Evolutionary conservation across 2,329 filamentous ascomycete species (phyloP), one percentile per base, ranked within the genome.

Genomic region (Apiospora arundinis): DNA sequence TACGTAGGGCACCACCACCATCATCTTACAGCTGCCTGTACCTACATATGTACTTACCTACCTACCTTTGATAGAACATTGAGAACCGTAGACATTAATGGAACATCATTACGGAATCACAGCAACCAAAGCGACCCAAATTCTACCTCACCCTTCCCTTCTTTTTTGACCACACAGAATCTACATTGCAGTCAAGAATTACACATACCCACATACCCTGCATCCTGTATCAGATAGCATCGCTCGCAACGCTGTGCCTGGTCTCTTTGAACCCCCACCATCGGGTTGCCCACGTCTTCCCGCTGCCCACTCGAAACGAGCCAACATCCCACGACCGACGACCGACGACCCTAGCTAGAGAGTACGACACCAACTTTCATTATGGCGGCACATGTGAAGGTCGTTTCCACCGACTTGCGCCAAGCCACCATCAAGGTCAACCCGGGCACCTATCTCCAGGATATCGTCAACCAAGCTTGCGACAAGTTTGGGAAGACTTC

Each of bases 311-410:
- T 56, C 52, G 14, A 56, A 32, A 3, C 56, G 32, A 63, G 14
- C 21, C 56, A 21, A n/a, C 14, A 56, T 28, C 8, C 18, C 18
- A 40, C 16, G 16, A 63, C 32, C 32, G 12, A 63, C 3, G 3
- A 32, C 32, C 32, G 32, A 32, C 16, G 6, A 40, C 5, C 32
- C 32, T n/a, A 63, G 28, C 18, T 40, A 37, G 32, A 63, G 56
- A 14, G 18, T 11, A 3, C 32, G 32, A 32, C 32, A 6, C 32
- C 32, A 3, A 32, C 32, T 32, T 6, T 74, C 75, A 97, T 97
- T 94, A 90, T 94, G 94, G 90, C 94, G 75, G 92, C 95, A 69
- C 93, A 96, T 80, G 94, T 98, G 72, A 92, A 95, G 76, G 94
- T 98, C 69, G 91, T 97, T 75, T 92, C 95, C 80, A 90, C 92